These are phyloP conservation scores for Neurospora sp. DNA, from an alignment of 495 filamentous ascomycete species.

Conservation along the genomic window DNA sequence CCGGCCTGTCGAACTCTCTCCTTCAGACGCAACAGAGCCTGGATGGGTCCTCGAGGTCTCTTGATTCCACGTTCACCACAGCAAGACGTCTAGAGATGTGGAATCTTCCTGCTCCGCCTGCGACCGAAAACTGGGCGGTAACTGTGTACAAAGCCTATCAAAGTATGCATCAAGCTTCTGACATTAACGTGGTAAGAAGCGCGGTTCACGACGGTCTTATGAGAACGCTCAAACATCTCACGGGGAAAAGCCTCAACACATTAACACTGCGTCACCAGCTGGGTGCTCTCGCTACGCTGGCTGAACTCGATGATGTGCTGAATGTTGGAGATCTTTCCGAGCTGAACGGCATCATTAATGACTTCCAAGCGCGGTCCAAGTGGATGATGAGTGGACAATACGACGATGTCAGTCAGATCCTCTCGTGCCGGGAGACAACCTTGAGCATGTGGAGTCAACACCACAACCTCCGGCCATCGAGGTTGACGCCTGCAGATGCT, in stretches of 20 bases:
- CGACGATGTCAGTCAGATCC: constrained; percentile 67
- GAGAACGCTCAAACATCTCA: constrained; percentile 49
- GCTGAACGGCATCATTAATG: constrained; percentile 49
- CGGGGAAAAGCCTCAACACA: constrained; percentile 44
- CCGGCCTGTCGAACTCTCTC: constrained; percentile 63
- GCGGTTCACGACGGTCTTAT: constrained; percentile 57
- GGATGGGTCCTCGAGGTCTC: constrained; percentile 42
- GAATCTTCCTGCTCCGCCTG: constrained; percentile 70
- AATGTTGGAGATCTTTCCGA: constrained; percentile 46
- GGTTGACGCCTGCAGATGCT: constrained; percentile 48
- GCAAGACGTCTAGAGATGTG: constrained; percentile 84
- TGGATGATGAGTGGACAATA: constrained; percentile 78
- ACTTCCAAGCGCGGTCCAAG: constrained; percentile 51
- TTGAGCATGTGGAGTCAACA: constrained; percentile 71
- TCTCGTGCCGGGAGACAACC: constrained; percentile 72
- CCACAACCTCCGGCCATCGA: constrained; percentile 48
- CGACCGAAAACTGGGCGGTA: constrained; percentile 49
- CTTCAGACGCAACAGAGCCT: constrained; percentile 51
- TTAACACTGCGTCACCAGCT: constrained; percentile 53
- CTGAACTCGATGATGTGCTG: constrained; percentile 72
- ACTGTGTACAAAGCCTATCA: constrained; percentile 75
- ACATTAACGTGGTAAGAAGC: constrained; percentile 36
- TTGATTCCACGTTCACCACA: constrained; percentile 65
- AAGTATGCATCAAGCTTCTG: constrained; percentile 56
- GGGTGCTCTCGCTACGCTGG: constrained; percentile 63